These are phyloP conservation scores for Rachicladosporium sp. DNA, from an alignment of 2,329 filamentous ascomycete species.

Conservation along the genomic window DNA sequence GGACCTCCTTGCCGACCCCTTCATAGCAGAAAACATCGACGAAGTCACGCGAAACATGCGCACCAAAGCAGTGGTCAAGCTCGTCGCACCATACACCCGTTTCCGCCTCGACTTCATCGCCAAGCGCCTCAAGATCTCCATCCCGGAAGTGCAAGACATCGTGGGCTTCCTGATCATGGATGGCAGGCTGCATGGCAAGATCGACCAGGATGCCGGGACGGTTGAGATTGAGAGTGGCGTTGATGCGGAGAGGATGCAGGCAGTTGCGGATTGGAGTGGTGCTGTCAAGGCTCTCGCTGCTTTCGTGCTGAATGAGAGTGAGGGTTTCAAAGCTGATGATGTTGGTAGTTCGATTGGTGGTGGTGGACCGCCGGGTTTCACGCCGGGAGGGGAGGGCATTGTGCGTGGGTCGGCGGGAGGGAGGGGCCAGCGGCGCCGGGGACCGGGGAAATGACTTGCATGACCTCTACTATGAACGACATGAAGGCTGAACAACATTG, in stretches of 20 bases:
- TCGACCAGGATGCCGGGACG: constrained; percentile 76
- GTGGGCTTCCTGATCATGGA: constrained; percentile 89
- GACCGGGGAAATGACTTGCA: constrained; percentile 19
- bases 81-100: constrained; percentile 87
- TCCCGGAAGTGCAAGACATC: constrained; percentile 85
- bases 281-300: constrained; percentile 58
- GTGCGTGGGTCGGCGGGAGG: constrained; percentile 13
- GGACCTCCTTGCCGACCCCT: constrained; percentile 80
- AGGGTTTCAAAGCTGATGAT: constrained; percentile 51
- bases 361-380: constrained; percentile 4
- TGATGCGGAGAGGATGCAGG: constrained; percentile 61
- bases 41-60: constrained; percentile 97
- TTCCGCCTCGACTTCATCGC: constrained; percentile 85
- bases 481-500: no score
- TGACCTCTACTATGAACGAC: constrained; percentile 1
- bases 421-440: constrained; percentile 18
- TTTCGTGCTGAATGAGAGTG: constrained; percentile 64
- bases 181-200: constrained; percentile 71
- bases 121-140: constrained; percentile 71
- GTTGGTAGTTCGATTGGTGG: constrained; percentile 6
- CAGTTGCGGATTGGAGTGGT: constrained; percentile 59
- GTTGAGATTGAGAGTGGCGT: constrained; percentile 66
- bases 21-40: constrained; percentile 98
- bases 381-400: constrained; percentile 4
- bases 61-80: constrained; percentile 83